phyloP scores from a whole-genome alignment of 805 yeast genomes.

The Barnettozyma sucrosica region DNA sequence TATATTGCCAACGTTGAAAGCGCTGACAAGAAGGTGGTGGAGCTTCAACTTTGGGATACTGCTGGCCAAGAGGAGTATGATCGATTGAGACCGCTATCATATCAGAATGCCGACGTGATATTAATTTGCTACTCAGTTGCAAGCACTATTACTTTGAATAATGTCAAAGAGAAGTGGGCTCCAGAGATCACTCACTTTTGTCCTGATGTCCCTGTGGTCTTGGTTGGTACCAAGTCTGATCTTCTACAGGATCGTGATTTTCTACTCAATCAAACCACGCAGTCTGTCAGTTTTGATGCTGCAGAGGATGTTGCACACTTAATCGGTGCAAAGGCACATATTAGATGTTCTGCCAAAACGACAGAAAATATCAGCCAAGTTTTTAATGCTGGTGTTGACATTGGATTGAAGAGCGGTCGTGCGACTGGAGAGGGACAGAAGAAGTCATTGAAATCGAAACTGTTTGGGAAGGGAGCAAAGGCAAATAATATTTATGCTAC shows the following conservation, averaged over 20 bases:
- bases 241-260: slow-evolving; percentile 26
- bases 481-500: slow-evolving; percentile 3
- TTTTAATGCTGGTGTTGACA: slow-evolving; percentile 50
- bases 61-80: slow-evolving; percentile 89
- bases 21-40: slow-evolving; percentile 47
- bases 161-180: slow-evolving; percentile 76
- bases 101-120: slow-evolving; percentile 72
- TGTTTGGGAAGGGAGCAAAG: slow-evolving; percentile 1
- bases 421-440: slow-evolving; percentile 8
- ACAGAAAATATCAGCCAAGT: slow-evolving; percentile 62
- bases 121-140: slow-evolving; percentile 73
- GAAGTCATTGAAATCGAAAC: slow-evolving; percentile 4
- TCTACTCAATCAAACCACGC: slow-evolving; percentile 18
- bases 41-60: slow-evolving; percentile 80
- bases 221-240: slow-evolving; percentile 84
- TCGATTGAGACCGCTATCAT: slow-evolving; percentile 69
- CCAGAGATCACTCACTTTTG: slow-evolving; percentile 85
- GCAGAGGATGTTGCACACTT: slow-evolving; percentile 42
- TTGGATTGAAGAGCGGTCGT: slow-evolving; percentile 18
- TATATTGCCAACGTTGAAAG: slow-evolving; percentile 53
- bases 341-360: slow-evolving; percentile 74
- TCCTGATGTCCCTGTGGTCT: slow-evolving; percentile 66
- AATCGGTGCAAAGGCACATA: slow-evolving; percentile 64
- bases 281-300: slow-evolving; percentile 38
- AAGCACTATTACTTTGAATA: slow-evolving; percentile 55